phyloP scores from a whole-genome alignment of 257 asterid species.

The Asclepias syriaca region DNA sequence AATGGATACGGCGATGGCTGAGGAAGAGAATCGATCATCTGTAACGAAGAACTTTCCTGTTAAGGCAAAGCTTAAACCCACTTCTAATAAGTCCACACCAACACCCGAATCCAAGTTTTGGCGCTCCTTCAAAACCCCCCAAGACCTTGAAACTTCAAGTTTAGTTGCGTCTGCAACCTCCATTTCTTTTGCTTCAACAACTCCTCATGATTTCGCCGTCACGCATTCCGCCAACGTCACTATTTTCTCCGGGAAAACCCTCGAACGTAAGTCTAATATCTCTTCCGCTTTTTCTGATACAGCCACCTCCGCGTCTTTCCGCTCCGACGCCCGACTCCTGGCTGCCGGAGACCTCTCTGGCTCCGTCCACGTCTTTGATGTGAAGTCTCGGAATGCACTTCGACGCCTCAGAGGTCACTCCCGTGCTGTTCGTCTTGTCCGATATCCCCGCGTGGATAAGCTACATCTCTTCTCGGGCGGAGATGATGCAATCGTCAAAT shows the following conservation, averaged over 20 bases:
- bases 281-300: conserved; percentile 43
- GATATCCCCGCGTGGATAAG: conserved; percentile 72
- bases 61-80: conserved; percentile 59
- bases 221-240: conserved; percentile 71
- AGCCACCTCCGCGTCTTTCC: conserved; percentile 58
- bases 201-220: conserved; percentile 86
- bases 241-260: conserved; percentile 50
- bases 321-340: conserved; percentile 69
- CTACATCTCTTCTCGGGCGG: conserved; percentile 81
- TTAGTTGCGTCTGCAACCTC: conserved; percentile 46
- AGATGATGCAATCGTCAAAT: conserved; percentile 86
- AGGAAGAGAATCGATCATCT: conserved; percentile 14
- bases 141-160: conserved; percentile 46
- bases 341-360: conserved; percentile 84
- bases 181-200: conserved; percentile 52
- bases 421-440: conserved; percentile 57
- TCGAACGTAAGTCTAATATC: conserved; percentile 47
- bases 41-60: conserved; percentile 39
- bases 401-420: conserved; percentile 70
- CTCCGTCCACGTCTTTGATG: conserved; percentile 64
- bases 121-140: conserved; percentile 74
- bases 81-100: conserved; percentile 41
- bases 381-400: conserved; percentile 46
- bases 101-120: conserved; percentile 82
- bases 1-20: conserved; percentile 36